Evolutionary conservation across 1,139 yeast genomes (phyloP).

Genomic region (Scheffersomyces parashehatae): DNA sequence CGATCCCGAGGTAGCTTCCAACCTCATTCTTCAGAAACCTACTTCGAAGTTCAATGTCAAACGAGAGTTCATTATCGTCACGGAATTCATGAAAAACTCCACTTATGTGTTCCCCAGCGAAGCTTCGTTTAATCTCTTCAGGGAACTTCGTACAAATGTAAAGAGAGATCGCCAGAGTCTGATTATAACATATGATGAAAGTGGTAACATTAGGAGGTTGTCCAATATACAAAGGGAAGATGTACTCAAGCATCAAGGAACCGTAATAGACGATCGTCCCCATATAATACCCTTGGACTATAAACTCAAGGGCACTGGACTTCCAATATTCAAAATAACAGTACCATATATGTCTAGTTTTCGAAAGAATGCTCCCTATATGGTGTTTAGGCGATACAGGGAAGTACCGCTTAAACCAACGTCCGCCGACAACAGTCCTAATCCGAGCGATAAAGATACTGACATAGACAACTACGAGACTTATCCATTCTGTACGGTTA

Average conservation of each 20-base stretch:
- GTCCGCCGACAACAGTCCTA: neutral
- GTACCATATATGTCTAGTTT: constrained; percentile 40
- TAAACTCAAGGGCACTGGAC: constrained; percentile 34
- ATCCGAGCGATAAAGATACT: constrained; percentile 7
- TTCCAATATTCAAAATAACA: constrained; percentile 38
- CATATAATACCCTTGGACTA: constrained; percentile 37
- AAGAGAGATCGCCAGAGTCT: constrained; percentile 26
- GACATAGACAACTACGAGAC: constrained; percentile 29
- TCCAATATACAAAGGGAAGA: constrained; percentile 10
- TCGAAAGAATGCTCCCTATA: constrained; percentile 38
- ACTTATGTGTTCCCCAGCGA: constrained; percentile 32
- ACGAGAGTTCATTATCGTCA: constrained; percentile 30
- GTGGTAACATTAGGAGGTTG: constrained; percentile 22
- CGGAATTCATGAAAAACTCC: constrained; percentile 34
- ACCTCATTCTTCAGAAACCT: constrained; percentile 12
- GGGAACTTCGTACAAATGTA: constrained; percentile 22
- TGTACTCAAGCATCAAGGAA: neutral
- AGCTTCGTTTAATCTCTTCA: constrained; percentile 34
- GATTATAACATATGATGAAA: constrained; percentile 22
- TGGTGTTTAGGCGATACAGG: constrained; percentile 31
- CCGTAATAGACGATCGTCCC: constrained; percentile 26
- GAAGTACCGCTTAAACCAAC: constrained; percentile 33
- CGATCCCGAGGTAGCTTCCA: constrained; percentile 1
- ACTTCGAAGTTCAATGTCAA: constrained; percentile 24
- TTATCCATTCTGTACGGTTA: constrained; percentile 35